Evolutionary conservation across 805 yeast species (phyloP), one percentile per base, ranked within the genome.

Genomic region (Pichia exigua): DNA sequence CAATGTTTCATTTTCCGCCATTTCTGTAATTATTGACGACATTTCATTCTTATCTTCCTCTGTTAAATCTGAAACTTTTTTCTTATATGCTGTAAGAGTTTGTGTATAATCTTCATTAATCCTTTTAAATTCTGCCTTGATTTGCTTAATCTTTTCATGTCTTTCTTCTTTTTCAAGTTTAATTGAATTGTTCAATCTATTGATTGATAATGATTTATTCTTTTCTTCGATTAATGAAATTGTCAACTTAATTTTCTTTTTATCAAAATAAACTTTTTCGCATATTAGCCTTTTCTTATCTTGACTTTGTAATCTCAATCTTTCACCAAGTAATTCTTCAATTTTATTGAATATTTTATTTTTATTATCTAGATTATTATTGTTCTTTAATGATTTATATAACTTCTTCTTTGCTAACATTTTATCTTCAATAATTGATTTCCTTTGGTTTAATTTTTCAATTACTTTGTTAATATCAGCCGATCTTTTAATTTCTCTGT

Each of bases 31-130:
- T 64, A 72, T 54, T 58, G 68, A 64, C 12, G 72, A 72, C 10
- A 78, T 72, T 24, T 68, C 72, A 10, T 72, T 64, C 32, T 69
- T 70, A 48, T 71, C 73, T 47, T 71, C 71, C 47, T 69, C 70
- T 24, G 69, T 66, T 42, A 72, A 72, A 24, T 66, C 64, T 12
- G 53, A 60, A 21, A 72, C 65, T 12, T 73, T 69, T 12, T 57
- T 61, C 7, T 65, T 63, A 55, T 73, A 77, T 12, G 63, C 66
- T 12, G 62, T 56, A 27, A 60, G 54, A 28, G 59, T 56, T 7
- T 49, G 45, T 4, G 53, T 54, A 38, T 58, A 62, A 1, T 54
- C 55, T 21, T 55, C 59, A 42, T 66, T 67, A 11, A 61, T 44
- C 18, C 51, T 51, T 27, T 47, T 53, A 46, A 55, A 57, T 8